Percentiles rank a stretch among this genome's conserved stretches.
phyloP scores from a whole-genome alignment of 768 basidiomycete genomes.

The Flagelloscypha sp. region DNA sequence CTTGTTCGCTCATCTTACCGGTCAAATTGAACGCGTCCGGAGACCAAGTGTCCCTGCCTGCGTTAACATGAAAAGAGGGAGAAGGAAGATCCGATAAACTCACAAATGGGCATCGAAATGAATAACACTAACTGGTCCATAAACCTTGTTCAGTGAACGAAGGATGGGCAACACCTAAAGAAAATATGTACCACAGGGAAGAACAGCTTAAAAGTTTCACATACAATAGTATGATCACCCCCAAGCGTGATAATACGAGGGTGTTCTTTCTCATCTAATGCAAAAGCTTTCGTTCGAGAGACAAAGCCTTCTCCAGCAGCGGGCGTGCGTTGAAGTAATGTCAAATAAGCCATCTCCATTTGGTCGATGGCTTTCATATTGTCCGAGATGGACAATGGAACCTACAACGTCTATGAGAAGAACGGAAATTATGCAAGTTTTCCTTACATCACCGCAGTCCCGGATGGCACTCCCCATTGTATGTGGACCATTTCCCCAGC shows the following conservation, averaged over 20 bases:
- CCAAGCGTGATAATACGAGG: slow-evolving; percentile 59
- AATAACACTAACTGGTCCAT: slow-evolving; percentile 76
- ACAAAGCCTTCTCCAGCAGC: slow-evolving; percentile 16
- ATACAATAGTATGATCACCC: slow-evolving; percentile 65
- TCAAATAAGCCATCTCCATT: slow-evolving; percentile 58
- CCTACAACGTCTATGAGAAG: slow-evolving; percentile 27
- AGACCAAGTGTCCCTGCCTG: no score
- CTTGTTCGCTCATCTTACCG: slow-evolving; percentile 54
- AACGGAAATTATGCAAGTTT: background rate
- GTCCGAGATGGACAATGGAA: slow-evolving; percentile 53
- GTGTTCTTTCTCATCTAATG: slow-evolving; percentile 49
- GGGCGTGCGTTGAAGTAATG: slow-evolving; percentile 44
- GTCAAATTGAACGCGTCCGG: slow-evolving; percentile 64
- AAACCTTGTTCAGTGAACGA: slow-evolving; percentile 66
- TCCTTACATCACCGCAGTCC: slow-evolving; percentile 55
- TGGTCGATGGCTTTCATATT: slow-evolving; percentile 57
- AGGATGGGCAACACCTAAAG: slow-evolving; percentile 69
- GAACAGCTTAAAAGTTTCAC: no score
- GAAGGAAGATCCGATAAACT: slow-evolving; percentile 3
- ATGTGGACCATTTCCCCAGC: slow-evolving; percentile 45
- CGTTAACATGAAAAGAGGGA: no score
- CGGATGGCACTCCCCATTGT: slow-evolving; percentile 32
- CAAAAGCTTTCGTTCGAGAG: slow-evolving; percentile 24
- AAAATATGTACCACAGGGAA: slow-evolving; percentile 32
- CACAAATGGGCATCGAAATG: slow-evolving; percentile 69